A percentile compares a stretch with the other conserved stretches of the same genome.
phyloP scores from a whole-genome alignment of 768 basidiomycete species.

The Dendrothele bispora region DNA sequence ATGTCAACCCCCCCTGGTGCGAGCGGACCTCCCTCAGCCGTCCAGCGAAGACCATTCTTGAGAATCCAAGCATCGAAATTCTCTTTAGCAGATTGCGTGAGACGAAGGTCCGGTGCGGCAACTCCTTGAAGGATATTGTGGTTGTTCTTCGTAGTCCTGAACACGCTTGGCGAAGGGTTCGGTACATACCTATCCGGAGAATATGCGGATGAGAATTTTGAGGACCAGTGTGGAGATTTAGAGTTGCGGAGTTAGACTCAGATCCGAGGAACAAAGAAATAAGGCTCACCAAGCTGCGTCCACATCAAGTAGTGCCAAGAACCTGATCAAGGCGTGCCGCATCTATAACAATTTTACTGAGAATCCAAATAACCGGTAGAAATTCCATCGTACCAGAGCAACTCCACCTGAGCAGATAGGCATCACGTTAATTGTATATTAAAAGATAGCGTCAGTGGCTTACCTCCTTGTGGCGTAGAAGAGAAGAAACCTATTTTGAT shows the following conservation, averaged over 20 bases:
- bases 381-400: conserved; percentile 65
- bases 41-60: conserved; percentile 89
- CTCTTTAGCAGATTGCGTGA: conserved; percentile 77
- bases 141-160: conserved; percentile 94
- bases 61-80: conserved; percentile 86
- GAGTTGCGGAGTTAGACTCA: conserved; percentile 1
- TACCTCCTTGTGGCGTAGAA: conserved; percentile 92
- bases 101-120: conserved; percentile 71
- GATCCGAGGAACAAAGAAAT: conserved; percentile 12
- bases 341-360: conserved; percentile 48
- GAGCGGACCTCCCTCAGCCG: conserved; percentile 79
- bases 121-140: conserved; percentile 96
- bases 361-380: not conserved
- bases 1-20: conserved; percentile 83
- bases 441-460: conserved; percentile 18
- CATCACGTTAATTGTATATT: conserved; percentile 16
- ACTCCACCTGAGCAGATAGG: conserved; percentile 71
- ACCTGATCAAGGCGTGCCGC: conserved; percentile 91
- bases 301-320: conserved; percentile 77
- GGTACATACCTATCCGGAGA: conserved; percentile 70
- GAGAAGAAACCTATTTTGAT: conserved; percentile 93
- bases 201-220: conserved; percentile 7
- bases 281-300: conserved; percentile 75
- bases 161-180: conserved; percentile 85
- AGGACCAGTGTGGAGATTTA: not conserved